Evolutionary conservation across 2,329 filamentous ascomycete genomes (phyloP).

Genomic region (Colletotrichum sp.): DNA sequence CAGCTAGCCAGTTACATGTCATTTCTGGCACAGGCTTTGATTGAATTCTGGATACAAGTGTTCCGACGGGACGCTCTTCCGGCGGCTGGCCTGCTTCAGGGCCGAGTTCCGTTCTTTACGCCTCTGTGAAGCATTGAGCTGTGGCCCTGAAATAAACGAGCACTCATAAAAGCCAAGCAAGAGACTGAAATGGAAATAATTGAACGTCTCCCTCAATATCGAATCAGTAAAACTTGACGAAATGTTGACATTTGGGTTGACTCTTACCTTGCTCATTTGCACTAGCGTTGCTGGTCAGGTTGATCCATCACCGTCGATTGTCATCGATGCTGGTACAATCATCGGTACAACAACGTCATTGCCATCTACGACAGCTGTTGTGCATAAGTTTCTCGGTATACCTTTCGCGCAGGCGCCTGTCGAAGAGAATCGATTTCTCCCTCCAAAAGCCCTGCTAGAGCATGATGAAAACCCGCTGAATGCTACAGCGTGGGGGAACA

Average conservation of each 20-base stretch:
- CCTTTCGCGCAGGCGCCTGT: slow-evolving; percentile 31
- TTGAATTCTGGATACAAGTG: background rate
- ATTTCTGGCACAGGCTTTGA: background rate
- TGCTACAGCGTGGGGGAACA: background rate
- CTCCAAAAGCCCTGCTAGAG: background rate
- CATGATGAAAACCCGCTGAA: background rate
- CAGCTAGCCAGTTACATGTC: background rate
- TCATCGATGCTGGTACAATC: background rate
- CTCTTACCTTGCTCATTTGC: background rate
- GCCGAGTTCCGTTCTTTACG: background rate
- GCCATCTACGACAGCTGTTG: background rate
- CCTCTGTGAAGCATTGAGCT: background rate
- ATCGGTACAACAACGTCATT: background rate
- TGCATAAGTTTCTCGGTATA: slow-evolving; percentile 34
- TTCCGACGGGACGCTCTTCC: background rate
- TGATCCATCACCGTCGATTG: background rate
- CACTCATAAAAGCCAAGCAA: background rate
- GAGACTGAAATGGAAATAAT: background rate
- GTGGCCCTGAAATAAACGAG: background rate
- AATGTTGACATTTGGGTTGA: background rate
- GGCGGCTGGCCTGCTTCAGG: background rate
- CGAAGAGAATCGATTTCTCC: background rate
- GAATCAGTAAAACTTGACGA: background rate
- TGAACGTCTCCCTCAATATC: background rate
- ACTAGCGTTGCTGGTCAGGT: background rate